These are phyloP conservation scores for Plasmopara viticola DNA, from an alignment of 352 stramenopile species.

Conservation along the genomic window DNA sequence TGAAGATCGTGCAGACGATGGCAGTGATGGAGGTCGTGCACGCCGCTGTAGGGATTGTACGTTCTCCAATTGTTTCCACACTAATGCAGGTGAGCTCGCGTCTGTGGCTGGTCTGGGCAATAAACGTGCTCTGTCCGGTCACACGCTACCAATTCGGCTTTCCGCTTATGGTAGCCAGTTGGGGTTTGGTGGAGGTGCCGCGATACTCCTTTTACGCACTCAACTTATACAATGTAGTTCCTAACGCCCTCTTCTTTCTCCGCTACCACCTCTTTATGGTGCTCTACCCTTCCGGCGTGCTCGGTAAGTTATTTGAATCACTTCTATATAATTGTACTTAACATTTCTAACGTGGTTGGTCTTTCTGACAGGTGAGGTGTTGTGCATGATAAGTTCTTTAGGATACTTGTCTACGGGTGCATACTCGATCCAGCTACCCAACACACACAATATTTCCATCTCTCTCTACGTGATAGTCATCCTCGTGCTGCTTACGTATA, in stretches of 20 bases:
- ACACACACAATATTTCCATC: constrained; percentile 68
- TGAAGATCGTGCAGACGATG: constrained; percentile 90
- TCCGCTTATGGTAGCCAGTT: constrained; percentile 84
- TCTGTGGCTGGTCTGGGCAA: constrained; percentile 91
- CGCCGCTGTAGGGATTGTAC: constrained; percentile 91
- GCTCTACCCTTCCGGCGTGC: constrained; percentile 96
- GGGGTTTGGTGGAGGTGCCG: constrained; percentile 88
- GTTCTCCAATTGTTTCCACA: constrained; percentile 91
- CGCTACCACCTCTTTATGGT: constrained; percentile 98
- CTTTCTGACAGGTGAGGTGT: constrained; percentile 41
- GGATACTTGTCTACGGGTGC: constrained; percentile 45
- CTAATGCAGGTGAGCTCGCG: constrained; percentile 90
- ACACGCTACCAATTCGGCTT: constrained; percentile 80
- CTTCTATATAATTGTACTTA: constrained; percentile 4
- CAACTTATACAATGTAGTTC: constrained; percentile 90
- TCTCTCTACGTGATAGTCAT: constrained; percentile 72
- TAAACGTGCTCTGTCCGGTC: constrained; percentile 84
- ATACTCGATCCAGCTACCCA: constrained; percentile 70
- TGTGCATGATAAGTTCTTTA: constrained; percentile 72
- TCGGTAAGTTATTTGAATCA: constrained; percentile 50
- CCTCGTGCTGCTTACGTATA: constrained; percentile 64
- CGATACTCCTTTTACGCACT: constrained; percentile 98
- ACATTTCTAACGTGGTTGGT: constrained; percentile 3
- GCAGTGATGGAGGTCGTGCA: constrained; percentile 96
- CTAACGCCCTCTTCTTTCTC: constrained; percentile 95